Conservation (phyloP, 2,329 filamentous ascomycete species). For the Pyricularia sp. region DNA sequence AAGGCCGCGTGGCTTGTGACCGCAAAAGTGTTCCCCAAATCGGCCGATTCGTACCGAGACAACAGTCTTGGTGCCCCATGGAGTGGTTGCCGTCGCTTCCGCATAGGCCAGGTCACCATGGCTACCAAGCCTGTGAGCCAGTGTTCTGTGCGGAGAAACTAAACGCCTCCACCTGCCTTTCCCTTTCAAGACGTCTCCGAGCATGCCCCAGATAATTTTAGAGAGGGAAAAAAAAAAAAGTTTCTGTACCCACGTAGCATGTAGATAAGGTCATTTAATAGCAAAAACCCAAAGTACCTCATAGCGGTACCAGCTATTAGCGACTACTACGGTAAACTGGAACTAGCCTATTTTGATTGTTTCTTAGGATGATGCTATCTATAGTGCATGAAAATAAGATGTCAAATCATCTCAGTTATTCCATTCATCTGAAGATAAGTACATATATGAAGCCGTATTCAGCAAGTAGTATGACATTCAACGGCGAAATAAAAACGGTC, state of each 20-base stretch:
- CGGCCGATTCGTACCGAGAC: not conserved
- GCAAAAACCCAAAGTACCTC: not conserved
- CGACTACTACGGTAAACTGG: not conserved
- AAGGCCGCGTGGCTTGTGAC: not conserved
- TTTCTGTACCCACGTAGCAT: not conserved
- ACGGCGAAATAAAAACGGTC: not conserved
- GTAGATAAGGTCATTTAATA: not conserved
- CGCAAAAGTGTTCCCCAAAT: not conserved
- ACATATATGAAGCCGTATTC: not conserved
- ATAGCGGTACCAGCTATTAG: not conserved
- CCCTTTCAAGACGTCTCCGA: not conserved
- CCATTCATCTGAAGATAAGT: not conserved
- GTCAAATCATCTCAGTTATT: not conserved
- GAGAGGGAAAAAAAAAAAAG: not conserved
- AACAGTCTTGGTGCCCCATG: not conserved
- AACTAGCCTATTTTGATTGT: not conserved
- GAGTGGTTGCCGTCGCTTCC: not conserved
- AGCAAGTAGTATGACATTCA: not conserved
- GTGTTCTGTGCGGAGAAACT: not conserved
- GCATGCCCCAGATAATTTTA: not conserved
- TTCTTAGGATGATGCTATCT: not conserved
- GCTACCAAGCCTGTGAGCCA: not conserved
- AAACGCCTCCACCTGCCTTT: not conserved
- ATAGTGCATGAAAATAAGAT: not conserved
- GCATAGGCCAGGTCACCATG: not conserved